These are phyloP conservation scores for Letharia lupina DNA, from an alignment of 495 filamentous ascomycete genomes.

Conservation along the genomic window DNA sequence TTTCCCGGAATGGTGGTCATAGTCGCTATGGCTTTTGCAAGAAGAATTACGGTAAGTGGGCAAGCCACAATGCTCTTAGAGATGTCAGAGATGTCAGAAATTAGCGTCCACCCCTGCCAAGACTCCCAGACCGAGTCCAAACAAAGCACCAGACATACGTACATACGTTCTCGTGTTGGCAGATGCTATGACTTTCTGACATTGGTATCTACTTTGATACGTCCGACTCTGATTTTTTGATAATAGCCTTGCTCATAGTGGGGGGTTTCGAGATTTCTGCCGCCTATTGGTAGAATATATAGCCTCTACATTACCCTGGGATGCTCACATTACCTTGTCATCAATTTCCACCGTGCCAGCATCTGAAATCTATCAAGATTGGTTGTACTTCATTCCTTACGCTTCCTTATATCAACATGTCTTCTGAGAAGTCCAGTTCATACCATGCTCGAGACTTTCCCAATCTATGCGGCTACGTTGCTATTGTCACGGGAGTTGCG, in stretches of 20 bases:
- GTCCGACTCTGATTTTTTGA: background rate
- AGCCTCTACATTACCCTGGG: background rate
- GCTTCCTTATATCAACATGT: background rate
- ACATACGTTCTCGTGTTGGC: background rate
- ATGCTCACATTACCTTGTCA: background rate
- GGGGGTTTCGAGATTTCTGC: background rate
- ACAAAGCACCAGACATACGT: background rate
- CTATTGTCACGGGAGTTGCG: constrained; percentile 18
- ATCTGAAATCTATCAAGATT: background rate
- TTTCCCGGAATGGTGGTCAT: background rate
- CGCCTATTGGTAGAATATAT: background rate
- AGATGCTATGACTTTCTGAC: background rate
- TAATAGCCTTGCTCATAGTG: background rate
- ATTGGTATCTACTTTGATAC: background rate
- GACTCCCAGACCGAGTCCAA: background rate
- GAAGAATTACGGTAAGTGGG: background rate
- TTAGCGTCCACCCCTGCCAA: constrained; percentile 7
- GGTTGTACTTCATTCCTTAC: background rate
- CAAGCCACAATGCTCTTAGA: background rate
- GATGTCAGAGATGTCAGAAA: constrained; percentile 14
- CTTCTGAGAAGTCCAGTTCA: background rate
- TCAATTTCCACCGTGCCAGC: background rate
- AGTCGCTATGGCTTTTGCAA: background rate
- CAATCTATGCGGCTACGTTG: constrained; percentile 8
- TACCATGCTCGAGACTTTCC: constrained; percentile 1